Conservation (phyloP, 31 red algal genomes). For the Endocladia muricata region DNA sequence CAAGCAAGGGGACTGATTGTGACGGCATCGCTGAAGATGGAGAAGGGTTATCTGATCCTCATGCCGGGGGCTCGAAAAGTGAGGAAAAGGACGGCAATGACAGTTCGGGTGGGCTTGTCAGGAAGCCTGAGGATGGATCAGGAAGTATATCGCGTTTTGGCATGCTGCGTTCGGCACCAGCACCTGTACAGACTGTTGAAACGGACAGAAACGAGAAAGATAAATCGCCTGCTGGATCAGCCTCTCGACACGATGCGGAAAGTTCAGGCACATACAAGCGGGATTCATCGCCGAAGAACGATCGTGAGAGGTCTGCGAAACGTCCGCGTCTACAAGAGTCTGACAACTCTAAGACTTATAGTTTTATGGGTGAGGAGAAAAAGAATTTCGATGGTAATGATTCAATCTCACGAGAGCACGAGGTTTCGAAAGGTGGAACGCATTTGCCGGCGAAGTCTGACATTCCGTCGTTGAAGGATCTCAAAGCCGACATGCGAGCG, state of each 20-base stretch:
- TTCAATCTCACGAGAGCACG: too few relatives aligned
- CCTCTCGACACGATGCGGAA: slow-evolving; percentile 10
- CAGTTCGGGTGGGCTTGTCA: not conserved
- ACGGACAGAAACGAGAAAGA: slow-evolving; percentile 1
- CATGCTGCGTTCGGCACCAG: slow-evolving; percentile 38
- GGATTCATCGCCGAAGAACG: not conserved
- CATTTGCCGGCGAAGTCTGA: too few relatives aligned
- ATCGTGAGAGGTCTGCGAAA: not conserved
- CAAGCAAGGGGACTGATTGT: not conserved
- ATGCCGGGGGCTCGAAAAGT: not conserved
- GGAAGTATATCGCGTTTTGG: slow-evolving; percentile 14
- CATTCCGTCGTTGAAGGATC: slow-evolving; percentile 23
- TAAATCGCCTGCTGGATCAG: slow-evolving; percentile 11
- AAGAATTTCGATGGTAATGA: too few relatives aligned
- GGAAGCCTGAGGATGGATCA: slow-evolving; percentile 2
- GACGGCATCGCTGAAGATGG: not conserved
- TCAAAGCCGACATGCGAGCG: slow-evolving; percentile 2
- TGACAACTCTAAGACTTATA: slow-evolving; percentile 1
- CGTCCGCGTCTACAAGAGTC: slow-evolving; percentile 6
- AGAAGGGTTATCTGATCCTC: not conserved
- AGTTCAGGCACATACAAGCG: not conserved
- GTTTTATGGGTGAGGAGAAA: slow-evolving; percentile 1
- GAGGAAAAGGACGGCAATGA: not conserved
- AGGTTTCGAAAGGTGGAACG: too few relatives aligned
- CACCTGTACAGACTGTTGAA: slow-evolving; percentile 3